Base-by-base conservation (phyloP, 2,329 filamentous ascomycete genomes). In the Apiospora kogelbergensis region DNA sequence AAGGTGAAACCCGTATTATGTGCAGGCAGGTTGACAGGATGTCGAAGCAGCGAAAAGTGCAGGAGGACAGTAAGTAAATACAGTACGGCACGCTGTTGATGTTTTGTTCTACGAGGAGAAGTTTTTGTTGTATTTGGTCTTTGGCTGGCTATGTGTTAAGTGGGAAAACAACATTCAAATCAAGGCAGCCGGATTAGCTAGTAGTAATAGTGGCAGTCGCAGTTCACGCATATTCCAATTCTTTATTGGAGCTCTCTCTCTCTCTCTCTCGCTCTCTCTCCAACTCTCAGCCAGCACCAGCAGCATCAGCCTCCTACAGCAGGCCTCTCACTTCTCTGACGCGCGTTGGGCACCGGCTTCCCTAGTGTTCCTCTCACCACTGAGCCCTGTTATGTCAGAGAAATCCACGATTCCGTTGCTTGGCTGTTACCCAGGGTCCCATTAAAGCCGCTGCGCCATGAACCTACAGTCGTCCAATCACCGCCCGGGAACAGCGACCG, bases 291-390 rank as follows among this genome's bases (percentile, higher is more conserved):
- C 46, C 46, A 26, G 46, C 46, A 53, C 20, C 24, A 30, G 46
- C 46, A 53, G 37, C 41, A 42, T 41, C 13, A n/a, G 33, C 41
- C 40, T 13, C 10, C n/a, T n/a, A n/a, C n/a, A n/a, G n/a, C n/a
- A n/a, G n/a, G n/a, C n/a, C n/a, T 64, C 60, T 24, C 20, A 24
- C 22, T 33, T 41, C 15, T 20, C 53, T 37, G 53, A 60, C 53
- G 53, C 53, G 53, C 53, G 53, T 60, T 60, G 33, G n/a, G 53
- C 53, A 60, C 53, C 53, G 33, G 53, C 53, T 60, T 57, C 63
- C 42, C 63, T 65, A 17, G 37, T 42, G 17, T 42, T 65, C 63
- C 60, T 63, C 33, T 24, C 60, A 60, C 26, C 33, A 37, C 53
- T 37, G 26, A 60, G 53, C 53, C 53, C 17, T 37, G 53, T 17